These are phyloP conservation scores for Dalbergia oliveri DNA, from an alignment of 306 rosid species.

Conservation along the genomic window DNA sequence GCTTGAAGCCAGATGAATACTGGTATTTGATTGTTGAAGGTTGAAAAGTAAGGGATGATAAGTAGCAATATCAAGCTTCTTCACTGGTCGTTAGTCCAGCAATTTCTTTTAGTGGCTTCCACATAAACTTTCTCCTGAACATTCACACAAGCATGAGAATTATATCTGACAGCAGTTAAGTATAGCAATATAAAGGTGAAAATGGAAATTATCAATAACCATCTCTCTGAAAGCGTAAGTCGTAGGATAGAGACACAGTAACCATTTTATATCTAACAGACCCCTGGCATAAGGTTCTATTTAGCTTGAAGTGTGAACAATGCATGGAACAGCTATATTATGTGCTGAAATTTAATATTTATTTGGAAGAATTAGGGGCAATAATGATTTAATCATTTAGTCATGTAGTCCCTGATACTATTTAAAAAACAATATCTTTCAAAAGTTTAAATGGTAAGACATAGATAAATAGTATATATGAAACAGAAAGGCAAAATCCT, in stretches of 20 bases:
- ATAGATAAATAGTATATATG: no score
- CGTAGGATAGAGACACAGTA: not conserved
- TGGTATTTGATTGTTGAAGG: not conserved
- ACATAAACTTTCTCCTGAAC: constrained; percentile 83
- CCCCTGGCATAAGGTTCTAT: not conserved
- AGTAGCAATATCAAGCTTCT: constrained; percentile 43
- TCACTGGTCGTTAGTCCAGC: constrained; percentile 65
- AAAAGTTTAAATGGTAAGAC: no score
- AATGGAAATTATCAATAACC: not conserved
- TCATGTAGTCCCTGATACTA: no score
- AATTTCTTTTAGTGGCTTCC: constrained; percentile 91
- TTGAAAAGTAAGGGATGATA: constrained; percentile 12
- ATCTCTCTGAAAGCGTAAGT: not conserved
- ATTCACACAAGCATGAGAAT: constrained; percentile 20
- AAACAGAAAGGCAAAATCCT: not conserved
- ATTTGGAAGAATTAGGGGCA: not conserved
- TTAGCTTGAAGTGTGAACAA: not conserved
- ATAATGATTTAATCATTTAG: no score
- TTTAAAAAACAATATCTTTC: not conserved
- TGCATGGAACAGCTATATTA: no score
- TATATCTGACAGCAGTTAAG: not conserved
- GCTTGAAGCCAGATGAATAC: constrained; percentile 21
- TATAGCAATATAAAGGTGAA: not conserved
- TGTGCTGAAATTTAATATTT: no score
- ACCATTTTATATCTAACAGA: no score